Evolutionary conservation across 2,329 filamentous ascomycete species (phyloP).

Genomic region (Calonectria henricotiae): DNA sequence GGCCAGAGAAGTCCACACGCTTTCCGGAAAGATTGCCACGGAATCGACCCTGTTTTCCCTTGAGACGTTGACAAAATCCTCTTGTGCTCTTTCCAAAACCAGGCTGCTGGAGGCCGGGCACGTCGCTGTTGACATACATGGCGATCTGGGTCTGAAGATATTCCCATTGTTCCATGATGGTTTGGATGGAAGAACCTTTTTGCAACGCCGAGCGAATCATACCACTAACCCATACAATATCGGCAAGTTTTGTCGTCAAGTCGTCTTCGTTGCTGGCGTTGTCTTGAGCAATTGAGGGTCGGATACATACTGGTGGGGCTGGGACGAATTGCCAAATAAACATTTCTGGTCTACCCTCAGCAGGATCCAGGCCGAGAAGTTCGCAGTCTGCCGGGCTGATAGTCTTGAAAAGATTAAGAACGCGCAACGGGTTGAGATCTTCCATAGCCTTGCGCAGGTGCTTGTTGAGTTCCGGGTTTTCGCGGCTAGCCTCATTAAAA

Average conservation of each 20-base stretch:
- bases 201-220: conserved; percentile 87
- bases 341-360: conserved; percentile 93
- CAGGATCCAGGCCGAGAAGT: conserved; percentile 88
- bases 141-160: conserved; percentile 95
- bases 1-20: conserved; percentile 97
- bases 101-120: conserved; percentile 91
- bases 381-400: conserved; percentile 91
- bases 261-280: conserved; percentile 96
- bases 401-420: conserved; percentile 92
- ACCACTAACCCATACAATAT: conserved; percentile 94
- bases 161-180: conserved; percentile 99
- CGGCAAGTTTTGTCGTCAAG: conserved; percentile 95
- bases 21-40: conserved; percentile 97
- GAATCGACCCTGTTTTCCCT: conserved; percentile 98
- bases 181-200: conserved; percentile 87
- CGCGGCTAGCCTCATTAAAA: conserved; percentile 84
- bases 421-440: conserved; percentile 90
- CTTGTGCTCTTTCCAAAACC: conserved; percentile 91
- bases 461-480: conserved; percentile 88
- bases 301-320: conserved; percentile 93
- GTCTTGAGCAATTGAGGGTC: conserved; percentile 94
- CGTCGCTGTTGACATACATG: conserved; percentile 98
- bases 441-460: conserved; percentile 94
- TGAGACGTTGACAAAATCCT: conserved; percentile 94
- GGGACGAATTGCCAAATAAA: conserved; percentile 98